Conservation (phyloP, 192 early-diverging fungal genomes). For the Entomortierella lignicola region DNA sequence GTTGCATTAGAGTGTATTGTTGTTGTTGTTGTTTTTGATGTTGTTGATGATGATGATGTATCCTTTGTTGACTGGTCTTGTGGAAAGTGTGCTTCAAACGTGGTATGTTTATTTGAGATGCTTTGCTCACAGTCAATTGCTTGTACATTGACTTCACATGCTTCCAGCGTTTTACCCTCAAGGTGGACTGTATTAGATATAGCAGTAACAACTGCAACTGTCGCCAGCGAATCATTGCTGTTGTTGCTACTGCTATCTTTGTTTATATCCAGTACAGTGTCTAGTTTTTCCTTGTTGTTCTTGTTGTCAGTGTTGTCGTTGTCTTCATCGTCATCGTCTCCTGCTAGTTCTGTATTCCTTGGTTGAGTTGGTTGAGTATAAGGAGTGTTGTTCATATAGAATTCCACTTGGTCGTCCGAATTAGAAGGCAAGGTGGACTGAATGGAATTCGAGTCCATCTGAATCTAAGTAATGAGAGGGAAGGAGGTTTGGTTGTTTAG, state of each 20-base stretch:
- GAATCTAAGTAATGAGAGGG: too few relatives aligned
- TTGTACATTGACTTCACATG: constrained; percentile 24
- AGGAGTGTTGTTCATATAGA: constrained; percentile 42
- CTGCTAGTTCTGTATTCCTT: constrained; percentile 31
- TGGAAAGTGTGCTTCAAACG: constrained; percentile 2
- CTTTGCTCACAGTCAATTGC: background rate
- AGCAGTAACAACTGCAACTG: constrained; percentile 21
- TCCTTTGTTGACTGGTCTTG: constrained; percentile 14
- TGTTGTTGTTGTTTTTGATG: background rate
- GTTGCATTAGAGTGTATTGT: too few relatives aligned
- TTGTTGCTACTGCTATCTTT: constrained; percentile 3
- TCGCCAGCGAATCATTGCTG: constrained; percentile 35
- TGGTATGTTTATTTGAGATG: background rate
- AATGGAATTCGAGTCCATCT: too few relatives aligned
- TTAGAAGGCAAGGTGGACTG: too few relatives aligned
- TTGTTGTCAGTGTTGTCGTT: background rate
- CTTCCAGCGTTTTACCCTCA: background rate
- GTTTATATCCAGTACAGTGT: too few relatives aligned
- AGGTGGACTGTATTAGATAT: too few relatives aligned
- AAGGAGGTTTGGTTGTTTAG: too few relatives aligned
- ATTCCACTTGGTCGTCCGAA: background rate
- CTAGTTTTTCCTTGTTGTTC: too few relatives aligned
- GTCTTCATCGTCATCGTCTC: constrained; percentile 21
- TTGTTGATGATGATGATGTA: constrained; percentile 1
- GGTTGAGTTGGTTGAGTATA: background rate